phyloP scores from a whole-genome alignment of 1,139 yeast species.

The Candida sp. region DNA sequence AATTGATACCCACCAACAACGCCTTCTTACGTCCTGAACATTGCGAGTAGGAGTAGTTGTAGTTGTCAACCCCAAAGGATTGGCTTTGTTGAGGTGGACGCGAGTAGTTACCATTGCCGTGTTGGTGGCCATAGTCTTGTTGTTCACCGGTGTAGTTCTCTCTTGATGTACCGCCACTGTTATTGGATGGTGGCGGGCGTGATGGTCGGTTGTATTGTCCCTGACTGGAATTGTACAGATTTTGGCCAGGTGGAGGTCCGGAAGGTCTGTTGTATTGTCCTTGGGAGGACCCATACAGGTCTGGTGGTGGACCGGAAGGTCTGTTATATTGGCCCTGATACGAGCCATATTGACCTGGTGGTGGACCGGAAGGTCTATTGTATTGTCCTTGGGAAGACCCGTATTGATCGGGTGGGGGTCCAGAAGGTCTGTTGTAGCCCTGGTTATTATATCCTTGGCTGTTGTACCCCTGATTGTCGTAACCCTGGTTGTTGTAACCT shows the following conservation, averaged over 20 bases:
- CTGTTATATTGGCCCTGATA: constrained; percentile 8
- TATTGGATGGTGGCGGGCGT: constrained; percentile 8
- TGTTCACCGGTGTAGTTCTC: constrained; percentile 3
- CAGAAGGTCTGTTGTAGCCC: constrained; percentile 8
- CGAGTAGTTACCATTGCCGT: constrained; percentile 14
- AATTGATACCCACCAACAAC: constrained; percentile 84
- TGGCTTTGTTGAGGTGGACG: constrained; percentile 37
- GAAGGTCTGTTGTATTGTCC: constrained; percentile 11
- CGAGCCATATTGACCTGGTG: constrained; percentile 6
- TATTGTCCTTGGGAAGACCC: constrained; percentile 5
- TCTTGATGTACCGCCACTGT: constrained; percentile 3
- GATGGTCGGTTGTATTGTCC: constrained; percentile 11
- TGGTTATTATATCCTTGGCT: not conserved
- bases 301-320: constrained; percentile 13
- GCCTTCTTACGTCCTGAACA: constrained; percentile 85
- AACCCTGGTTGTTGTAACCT: constrained; percentile 13
- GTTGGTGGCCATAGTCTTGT: constrained; percentile 13
- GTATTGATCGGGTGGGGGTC: constrained; percentile 8
- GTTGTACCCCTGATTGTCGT: not conserved
- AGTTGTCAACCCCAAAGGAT: constrained; percentile 30
- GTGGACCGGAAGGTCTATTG: constrained; percentile 16
- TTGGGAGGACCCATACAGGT: constrained; percentile 2
- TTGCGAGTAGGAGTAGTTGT: constrained; percentile 69
- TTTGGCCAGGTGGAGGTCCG: constrained; percentile 8
- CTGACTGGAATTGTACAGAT: constrained; percentile 3